Evolutionary conservation across 768 basidiomycete species (phyloP), one percentile per base, ranked within the genome.

Genomic region (Pholiota molesta): DNA sequence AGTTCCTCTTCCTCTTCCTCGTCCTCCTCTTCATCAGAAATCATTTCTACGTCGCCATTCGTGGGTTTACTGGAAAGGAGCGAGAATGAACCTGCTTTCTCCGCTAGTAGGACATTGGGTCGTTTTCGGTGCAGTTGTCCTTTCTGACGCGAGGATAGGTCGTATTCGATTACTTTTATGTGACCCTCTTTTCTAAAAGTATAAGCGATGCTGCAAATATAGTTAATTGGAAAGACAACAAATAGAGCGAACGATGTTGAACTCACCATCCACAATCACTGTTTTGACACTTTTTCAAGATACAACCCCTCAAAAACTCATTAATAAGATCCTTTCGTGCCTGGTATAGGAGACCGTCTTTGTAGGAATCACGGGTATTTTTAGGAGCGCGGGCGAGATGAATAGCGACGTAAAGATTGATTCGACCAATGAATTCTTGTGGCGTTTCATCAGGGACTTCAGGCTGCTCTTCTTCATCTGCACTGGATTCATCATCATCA

Each of bases 101-200:
- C 84, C 61, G 78, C 77, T 52, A 81, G 75, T 52, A 97, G 79
- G 16, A 97, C 91, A 72, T 96, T 83, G 14, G 90, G 92, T n/a
- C 93, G 86, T 66, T 79, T 86, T 59, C 88, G 72, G 13, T 82
- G 78, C 10, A 84, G 57, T 17, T 84, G 81, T 5, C 73, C 81
- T 74, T 92, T 95, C 72, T 94, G 89, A 74, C 95, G 97, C 2
- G 73, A 55, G 6, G 92, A 81, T 33, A 99, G 82, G 68, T 96
- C 95, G 70, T 94, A 93, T 77, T 99, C 95, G 71, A 99, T 90
- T 59, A 99, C 84, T 77, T 98, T 99, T 55, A 91, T 94, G 74
- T 92, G 83, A 0, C 93, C 94, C 71, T 99, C 97, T 74, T 94
- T 98, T 57, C 96, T 90, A 76, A 92, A 94, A 0, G 95, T 94